Evolutionary conservation across 441 rosid species (phyloP).

Genomic region (Euphorbia corollata): DNA sequence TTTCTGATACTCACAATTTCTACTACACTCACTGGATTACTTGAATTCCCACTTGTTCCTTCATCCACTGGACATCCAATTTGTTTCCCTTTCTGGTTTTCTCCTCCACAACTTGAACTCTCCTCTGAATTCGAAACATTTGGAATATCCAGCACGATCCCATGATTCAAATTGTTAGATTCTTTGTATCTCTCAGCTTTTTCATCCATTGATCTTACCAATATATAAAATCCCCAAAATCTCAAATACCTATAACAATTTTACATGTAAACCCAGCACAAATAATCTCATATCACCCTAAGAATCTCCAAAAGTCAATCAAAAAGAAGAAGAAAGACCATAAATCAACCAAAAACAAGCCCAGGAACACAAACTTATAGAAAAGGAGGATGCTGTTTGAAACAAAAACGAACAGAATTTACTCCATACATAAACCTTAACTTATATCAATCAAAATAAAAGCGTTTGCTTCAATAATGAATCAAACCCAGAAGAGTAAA

Average conservation of each 20-base stretch:
- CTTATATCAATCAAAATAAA: neutral
- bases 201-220: conserved; percentile 28
- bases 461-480: too few species aligned
- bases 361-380: conserved; percentile 1
- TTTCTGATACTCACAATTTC: conserved; percentile 16
- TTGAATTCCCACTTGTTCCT: conserved; percentile 24
- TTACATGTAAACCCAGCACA: conserved; percentile 1
- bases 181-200: conserved; percentile 12
- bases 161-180: conserved; percentile 20
- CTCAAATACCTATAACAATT: conserved; percentile 17
- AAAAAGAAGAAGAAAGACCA: neutral
- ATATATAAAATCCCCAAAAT: conserved; percentile 6
- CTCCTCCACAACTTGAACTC: conserved; percentile 14
- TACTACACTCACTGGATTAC: conserved; percentile 18
- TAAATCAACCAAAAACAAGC: neutral
- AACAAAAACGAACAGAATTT: conserved; percentile 10
- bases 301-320: neutral
- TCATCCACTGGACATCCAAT: conserved; percentile 14
- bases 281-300: conserved; percentile 1
- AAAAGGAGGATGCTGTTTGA: conserved; percentile 6
- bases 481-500: neutral
- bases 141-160: conserved; percentile 23
- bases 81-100: conserved; percentile 20
- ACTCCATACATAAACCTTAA: conserved; percentile 21
- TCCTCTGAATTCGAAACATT: conserved; percentile 23